Base-by-base conservation (phyloP, 2,329 filamentous ascomycete species). In the Aureobasidium sp. region DNA sequence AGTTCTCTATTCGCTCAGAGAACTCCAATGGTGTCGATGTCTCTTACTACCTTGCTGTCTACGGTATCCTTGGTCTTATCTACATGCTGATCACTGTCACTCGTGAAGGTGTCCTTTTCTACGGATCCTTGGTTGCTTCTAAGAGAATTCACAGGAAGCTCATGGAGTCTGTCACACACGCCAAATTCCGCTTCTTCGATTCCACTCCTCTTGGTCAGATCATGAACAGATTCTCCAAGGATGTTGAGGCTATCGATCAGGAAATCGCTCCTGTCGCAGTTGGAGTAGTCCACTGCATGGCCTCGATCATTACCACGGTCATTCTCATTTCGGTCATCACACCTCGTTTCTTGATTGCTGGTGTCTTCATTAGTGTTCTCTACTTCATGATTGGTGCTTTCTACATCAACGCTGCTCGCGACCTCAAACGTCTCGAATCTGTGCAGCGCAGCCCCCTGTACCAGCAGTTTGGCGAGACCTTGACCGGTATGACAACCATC, bases 211-310 rank as follows among this genome's bases (percentile, higher is more conserved):
- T 97, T 0, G 94, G 94, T 14, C 93, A 97, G 75, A 82, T 99
- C 70, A 97, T 97, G 87, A 99, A 99, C 75, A 86, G 94, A 22
- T 99, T 99, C 77, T 97, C 93, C 73, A 97, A 97, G 75, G 94
- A 99, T 73, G 84, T 99, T 15, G 92, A 99, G 73, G 87, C 91
- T 12, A 83, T 99, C 22, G 94, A 99, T 68, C 94, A 99, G 73
- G 94, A 99, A 74, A 90, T 99, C 63, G 92, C 94, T 0, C 91
- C 92, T 2, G 87, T 95, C 44, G 93, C 94, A 25, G 92, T 97
- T 67, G 85, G 86, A 55, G 84, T 87, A 66, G 78, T 88, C 20
- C 84, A 88, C 71, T 87, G 85, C 70, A 71, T 87, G 56, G 84
- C 83, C 17, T 84, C 84, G 2, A 84, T 97, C 48, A 71, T 94